phyloP scores from a whole-genome alignment of 106 monocot species.

The Chionographis japonica region DNA sequence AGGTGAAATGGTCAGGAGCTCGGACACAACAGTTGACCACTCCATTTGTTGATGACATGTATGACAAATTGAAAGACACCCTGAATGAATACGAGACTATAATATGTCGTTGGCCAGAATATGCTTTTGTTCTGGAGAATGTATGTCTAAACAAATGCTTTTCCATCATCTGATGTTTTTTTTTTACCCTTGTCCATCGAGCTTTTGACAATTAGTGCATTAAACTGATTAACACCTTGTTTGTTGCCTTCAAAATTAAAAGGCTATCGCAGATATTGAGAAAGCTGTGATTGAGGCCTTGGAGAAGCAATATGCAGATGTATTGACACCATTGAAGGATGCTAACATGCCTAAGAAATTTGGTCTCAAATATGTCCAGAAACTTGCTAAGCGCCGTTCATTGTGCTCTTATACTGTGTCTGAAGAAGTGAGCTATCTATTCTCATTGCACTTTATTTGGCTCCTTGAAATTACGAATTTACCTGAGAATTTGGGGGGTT shows the following conservation, averaged over 20 bases:
- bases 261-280: constrained; percentile 98
- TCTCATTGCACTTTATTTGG: neutral
- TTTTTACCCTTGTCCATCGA: neutral
- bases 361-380: constrained; percentile 97
- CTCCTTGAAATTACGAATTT: neutral
- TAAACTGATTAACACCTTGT: constrained; percentile 1
- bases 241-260: constrained; percentile 19
- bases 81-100: constrained; percentile 92
- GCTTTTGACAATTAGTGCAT: constrained; percentile 1
- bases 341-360: constrained; percentile 89
- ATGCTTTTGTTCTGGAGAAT: constrained; percentile 80
- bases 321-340: constrained; percentile 85
- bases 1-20: constrained; percentile 98
- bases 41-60: constrained; percentile 98
- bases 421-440: constrained; percentile 57
- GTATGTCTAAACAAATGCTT: constrained; percentile 33
- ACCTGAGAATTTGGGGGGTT: neutral
- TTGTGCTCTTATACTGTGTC: constrained; percentile 56
- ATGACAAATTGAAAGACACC: constrained; percentile 69
- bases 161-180: neutral
- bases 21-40: constrained; percentile 82
- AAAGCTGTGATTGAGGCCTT: constrained; percentile 85
- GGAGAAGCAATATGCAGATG: constrained; percentile 93
- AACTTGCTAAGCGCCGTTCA: constrained; percentile 76
- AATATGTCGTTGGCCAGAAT: constrained; percentile 96